Base-by-base conservation (phyloP, 1,284 basidiomycete genomes). In the Filobasidium uniguttulatum region DNA sequence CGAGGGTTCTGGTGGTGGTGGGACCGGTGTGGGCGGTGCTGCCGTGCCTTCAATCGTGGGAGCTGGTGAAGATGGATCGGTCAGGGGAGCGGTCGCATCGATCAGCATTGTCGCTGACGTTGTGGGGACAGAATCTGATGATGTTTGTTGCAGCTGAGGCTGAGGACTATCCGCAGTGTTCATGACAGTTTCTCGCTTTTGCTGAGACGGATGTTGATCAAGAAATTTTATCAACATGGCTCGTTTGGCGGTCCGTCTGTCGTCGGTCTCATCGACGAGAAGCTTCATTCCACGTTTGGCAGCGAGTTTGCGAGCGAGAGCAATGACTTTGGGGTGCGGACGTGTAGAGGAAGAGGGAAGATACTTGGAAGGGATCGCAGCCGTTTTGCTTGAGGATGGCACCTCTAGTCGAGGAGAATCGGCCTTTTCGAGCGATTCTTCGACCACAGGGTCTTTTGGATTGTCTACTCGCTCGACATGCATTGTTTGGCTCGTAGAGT, bases 211-310 rank as follows among this genome's bases (percentile, higher is more conserved):
- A 10, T 28, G 30, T 35, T 37, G 19, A 23, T 47, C 45, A 6
- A 17, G 12, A 22, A 20, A 47, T 10, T 26, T 26, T 14, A 44
- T 29, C 47, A 40, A 19, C 26, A 35, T 30, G 10, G 20, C 31
- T 22, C 46, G 46, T 20, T 40, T 9, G 14, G 26, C 19, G 9
- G 14, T 40, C n/a, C n/a, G n/a, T n/a, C n/a, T n/a, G 6, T 22
- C 38, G 12, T 25, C 31, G 5, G 15, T 19, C 2, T 46, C 34
- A 31, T 53, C 51, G 8, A 55, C 23, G 15, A 46, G 8, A 3
- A 55, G 41, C 38, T 52, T 51, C 23, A 52, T 48, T 1, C 54
- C 54, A 2, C 44, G 25, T 10, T 34, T 28, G 6, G 49, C 46
- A 6, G 54, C 54, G 46, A 55, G 30, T 12, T 35, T 37, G 22